A percentile compares a stretch with the other conserved stretches of the same genome.
Evolutionary conservation across 352 stramenopile genomes (phyloP).

Genomic region (Pythium dissimile): DNA sequence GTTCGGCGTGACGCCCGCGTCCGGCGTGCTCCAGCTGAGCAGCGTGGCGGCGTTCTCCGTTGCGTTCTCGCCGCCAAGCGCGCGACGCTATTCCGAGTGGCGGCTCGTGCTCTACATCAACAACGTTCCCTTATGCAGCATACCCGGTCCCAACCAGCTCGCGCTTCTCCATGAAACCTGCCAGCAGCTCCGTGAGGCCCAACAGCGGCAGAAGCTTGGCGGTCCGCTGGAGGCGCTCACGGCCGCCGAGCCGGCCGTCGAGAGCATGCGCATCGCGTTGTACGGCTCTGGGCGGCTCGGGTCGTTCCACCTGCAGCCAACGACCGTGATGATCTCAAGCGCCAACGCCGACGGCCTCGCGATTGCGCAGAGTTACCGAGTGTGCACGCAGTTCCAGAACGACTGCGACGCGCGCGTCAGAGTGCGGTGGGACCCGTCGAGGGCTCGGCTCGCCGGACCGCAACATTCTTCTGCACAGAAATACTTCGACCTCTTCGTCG

Average conservation of each 20-base stretch:
- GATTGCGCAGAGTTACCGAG: slow-evolving; percentile 6
- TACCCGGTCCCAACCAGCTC: slow-evolving; percentile 46
- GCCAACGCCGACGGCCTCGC: not conserved
- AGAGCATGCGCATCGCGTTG: slow-evolving; percentile 9
- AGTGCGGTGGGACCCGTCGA: slow-evolving; percentile 32
- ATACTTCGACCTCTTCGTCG: not conserved
- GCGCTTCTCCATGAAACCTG: slow-evolving; percentile 30
- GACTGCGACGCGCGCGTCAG: slow-evolving; percentile 26
- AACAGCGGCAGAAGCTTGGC: slow-evolving; percentile 8
- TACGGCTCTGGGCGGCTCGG: slow-evolving; percentile 12
- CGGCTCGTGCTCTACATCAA: slow-evolving; percentile 42
- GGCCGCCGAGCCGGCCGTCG: slow-evolving; percentile 2
- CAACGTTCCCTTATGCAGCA: slow-evolving; percentile 46
- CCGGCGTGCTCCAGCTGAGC: slow-evolving; percentile 38
- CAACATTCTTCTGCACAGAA: not conserved
- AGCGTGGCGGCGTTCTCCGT: slow-evolving; percentile 42
- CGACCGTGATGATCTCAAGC: not conserved
- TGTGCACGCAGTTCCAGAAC: slow-evolving; percentile 25
- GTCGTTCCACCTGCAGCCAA: slow-evolving; percentile 11
- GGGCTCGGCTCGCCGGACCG: slow-evolving; percentile 6
- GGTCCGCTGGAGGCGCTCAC: not conserved
- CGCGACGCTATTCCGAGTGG: slow-evolving; percentile 19
- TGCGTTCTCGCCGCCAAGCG: slow-evolving; percentile 33
- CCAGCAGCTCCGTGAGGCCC: slow-evolving; percentile 11
- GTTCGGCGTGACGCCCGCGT: slow-evolving; percentile 36